Evolutionary conservation across 1,139 yeast species (phyloP).

Genomic region (Casaregolazyma lundiana): DNA sequence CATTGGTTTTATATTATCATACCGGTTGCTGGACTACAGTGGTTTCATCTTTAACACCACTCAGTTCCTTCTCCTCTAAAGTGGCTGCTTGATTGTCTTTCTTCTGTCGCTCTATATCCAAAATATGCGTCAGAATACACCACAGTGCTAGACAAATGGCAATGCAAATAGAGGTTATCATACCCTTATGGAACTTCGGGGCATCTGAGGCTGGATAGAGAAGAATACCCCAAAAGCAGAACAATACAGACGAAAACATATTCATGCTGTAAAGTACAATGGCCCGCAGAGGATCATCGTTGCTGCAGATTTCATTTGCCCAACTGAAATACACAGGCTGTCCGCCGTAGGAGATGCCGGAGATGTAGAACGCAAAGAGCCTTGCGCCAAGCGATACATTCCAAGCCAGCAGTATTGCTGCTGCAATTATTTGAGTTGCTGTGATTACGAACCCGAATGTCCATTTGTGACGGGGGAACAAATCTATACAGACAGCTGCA

Average conservation of each 20-base stretch:
- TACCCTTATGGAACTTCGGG: conserved; percentile 7
- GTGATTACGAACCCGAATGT: background rate
- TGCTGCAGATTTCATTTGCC: conserved; percentile 12
- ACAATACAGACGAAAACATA: conserved; percentile 29
- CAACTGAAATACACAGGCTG: conserved; percentile 9
- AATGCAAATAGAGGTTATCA: conserved; percentile 9
- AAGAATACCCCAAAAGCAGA: conserved; percentile 9
- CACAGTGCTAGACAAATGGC: conserved; percentile 5
- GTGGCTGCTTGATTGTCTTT: background rate
- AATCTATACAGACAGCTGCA: conserved; percentile 7
- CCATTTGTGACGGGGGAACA: conserved; percentile 5
- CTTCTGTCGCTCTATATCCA: background rate
- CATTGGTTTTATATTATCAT: no score
- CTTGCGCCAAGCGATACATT: conserved; percentile 7
- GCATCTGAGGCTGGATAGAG: conserved; percentile 9
- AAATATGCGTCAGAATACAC: conserved; percentile 3
- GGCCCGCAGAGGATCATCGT: conserved; percentile 10
- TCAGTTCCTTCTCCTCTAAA: background rate
- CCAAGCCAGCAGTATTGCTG: conserved; percentile 8
- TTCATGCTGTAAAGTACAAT: conserved; percentile 9
- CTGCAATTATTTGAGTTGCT: conserved; percentile 5
- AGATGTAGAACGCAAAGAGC: conserved; percentile 8
- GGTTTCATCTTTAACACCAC: background rate
- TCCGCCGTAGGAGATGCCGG: conserved; percentile 4
- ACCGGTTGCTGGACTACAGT: background rate